Conservation (phyloP, 2,329 filamentous ascomycete genomes). For the Paracoccidioides lutzii region DNA sequence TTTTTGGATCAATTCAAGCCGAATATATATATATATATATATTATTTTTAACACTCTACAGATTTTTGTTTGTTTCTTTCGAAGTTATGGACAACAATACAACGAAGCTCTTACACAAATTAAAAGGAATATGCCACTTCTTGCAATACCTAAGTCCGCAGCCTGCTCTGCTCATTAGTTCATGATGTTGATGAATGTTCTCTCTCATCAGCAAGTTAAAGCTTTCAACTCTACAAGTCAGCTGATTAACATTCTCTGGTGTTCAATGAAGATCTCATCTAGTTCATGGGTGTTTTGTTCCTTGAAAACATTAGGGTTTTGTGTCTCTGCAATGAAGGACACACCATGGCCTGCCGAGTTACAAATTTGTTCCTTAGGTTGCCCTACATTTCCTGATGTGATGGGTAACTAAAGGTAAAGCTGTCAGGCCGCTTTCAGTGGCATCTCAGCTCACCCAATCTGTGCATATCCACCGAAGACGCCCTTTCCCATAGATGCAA, state of each 20-base stretch:
- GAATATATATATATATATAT: neutral
- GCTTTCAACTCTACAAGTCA: slow-evolving; percentile 1
- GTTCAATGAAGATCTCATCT: slow-evolving; percentile 1
- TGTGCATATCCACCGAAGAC: neutral
- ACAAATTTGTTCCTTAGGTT: neutral
- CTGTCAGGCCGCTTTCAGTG: neutral
- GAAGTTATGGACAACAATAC: neutral
- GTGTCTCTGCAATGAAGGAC: neutral
- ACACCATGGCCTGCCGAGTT: neutral
- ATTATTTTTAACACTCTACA: neutral
- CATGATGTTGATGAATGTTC: neutral
- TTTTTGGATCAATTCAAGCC: neutral
- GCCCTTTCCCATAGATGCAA: neutral
- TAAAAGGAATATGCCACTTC: neutral
- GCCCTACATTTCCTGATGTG: neutral
- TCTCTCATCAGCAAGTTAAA: neutral
- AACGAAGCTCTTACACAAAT: neutral
- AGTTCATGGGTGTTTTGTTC: neutral
- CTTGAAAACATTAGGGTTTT: neutral
- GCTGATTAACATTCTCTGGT: neutral
- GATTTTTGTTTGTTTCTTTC: slow-evolving; percentile 1
- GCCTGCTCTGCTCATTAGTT: slow-evolving; percentile 1
- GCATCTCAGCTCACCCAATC: neutral
- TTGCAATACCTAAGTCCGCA: neutral
- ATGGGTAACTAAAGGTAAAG: neutral